These are phyloP conservation scores for Alternaria conjuncta DNA, from an alignment of 2,329 filamentous ascomycete genomes.

Conservation along the genomic window DNA sequence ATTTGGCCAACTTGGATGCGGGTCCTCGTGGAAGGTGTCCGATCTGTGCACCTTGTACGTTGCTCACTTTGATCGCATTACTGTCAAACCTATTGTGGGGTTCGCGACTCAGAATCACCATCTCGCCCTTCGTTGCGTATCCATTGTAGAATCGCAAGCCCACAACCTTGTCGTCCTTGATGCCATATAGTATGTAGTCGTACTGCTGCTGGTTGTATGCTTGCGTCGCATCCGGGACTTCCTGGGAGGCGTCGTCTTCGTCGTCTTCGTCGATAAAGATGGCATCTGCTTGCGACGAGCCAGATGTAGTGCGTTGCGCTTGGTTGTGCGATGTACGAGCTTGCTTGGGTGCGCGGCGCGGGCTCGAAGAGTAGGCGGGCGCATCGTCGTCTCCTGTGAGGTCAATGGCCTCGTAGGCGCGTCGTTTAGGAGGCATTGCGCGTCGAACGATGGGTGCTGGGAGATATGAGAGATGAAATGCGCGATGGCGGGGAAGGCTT, in stretches of 20 bases:
- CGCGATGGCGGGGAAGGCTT: background rate
- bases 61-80: constrained; percentile 81
- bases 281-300: constrained; percentile 36
- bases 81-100: constrained; percentile 63
- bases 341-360: constrained; percentile 36
- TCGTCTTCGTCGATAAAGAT: constrained; percentile 37
- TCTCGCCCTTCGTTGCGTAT: constrained; percentile 44
- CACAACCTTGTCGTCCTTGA: constrained; percentile 63
- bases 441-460: background rate
- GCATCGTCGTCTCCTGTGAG: constrained; percentile 8
- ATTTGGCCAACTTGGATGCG: constrained; percentile 74
- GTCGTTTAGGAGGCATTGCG: constrained; percentile 16
- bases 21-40: constrained; percentile 75
- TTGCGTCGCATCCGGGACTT: constrained; percentile 37
- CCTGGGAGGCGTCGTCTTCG: constrained; percentile 37
- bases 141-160: constrained; percentile 56
- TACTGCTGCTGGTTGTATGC: constrained; percentile 31
- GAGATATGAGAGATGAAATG: background rate
- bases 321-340: constrained; percentile 26
- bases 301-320: constrained; percentile 12
- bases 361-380: constrained; percentile 14
- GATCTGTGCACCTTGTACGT: constrained; percentile 76
- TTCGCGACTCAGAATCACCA: constrained; percentile 60
- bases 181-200: constrained; percentile 40
- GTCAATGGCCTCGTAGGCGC: constrained; percentile 11